Base-by-base conservation (phyloP, 2,329 filamentous ascomycete genomes). In the Exutisphaerella laricina region DNA sequence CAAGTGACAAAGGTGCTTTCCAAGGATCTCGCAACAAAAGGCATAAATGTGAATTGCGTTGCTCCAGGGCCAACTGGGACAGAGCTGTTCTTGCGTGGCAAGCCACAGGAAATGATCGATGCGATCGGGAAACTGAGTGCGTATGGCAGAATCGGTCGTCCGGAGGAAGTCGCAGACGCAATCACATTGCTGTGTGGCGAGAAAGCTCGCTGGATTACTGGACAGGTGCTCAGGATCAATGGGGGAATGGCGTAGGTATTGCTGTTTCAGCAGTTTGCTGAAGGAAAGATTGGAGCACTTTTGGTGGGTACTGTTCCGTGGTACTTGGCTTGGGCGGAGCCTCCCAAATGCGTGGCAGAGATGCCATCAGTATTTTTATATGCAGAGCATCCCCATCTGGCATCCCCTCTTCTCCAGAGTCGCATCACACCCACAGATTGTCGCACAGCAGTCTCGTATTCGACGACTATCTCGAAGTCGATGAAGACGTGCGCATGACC, bases 1-100 rank as follows among this genome's bases (percentile, higher is more conserved):
- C 74, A 79, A 58, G 72, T 80, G 64, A 71, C 71, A 0, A 70
- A 75, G 8, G 62, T 72, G 2, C 58, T 80, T 46, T 68, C 72
- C 32, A 80, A 78, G 58, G 76, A 79, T 39, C 67, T 80, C 16
- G 74, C 67, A 1, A 51, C 61, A 7, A 72, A 69, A 51, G 71
- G 70, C 2, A 75, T 79, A 57, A 60, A 53, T 9, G 73, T 77
- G 9, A 78, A 78, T 51, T 64, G 64, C 7, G 58, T 77, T 12
- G 70, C 73, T 0, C 74, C 75, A 0, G 75, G 74, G 0, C 75
- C 77, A 1, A 80, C 74, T 0, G 71, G 60, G 0, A 79, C 77
- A 0, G 75, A 78, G 4, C 57, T 80, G 22, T 80, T 80, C 56
- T 66, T 70, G 41, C 59, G 67, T 51, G 47, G 51, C 25, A 75